These are phyloP conservation scores for Syncephalastrum sp. DNA, from an alignment of 371 early-diverging fungal species.

Conservation along the genomic window DNA sequence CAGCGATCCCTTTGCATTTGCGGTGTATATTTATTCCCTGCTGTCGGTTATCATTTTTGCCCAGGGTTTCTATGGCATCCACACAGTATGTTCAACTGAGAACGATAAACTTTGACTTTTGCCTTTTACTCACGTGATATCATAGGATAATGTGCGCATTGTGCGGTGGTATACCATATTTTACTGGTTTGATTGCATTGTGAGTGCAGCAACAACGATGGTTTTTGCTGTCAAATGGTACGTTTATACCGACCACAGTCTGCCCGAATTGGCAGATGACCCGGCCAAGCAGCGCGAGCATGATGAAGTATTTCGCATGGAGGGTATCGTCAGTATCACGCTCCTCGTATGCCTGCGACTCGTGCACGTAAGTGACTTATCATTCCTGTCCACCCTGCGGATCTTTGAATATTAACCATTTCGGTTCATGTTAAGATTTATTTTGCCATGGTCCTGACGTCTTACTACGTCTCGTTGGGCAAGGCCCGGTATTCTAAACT, in stretches of 20 bases:
- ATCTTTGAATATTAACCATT: neutral
- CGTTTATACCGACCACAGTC: slow-evolving; percentile 46
- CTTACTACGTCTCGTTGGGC: slow-evolving; percentile 31
- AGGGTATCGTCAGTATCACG: slow-evolving; percentile 44
- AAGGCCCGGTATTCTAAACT: slow-evolving; percentile 33
- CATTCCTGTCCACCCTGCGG: neutral
- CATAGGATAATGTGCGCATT: slow-evolving; percentile 24
- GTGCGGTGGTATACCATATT: slow-evolving; percentile 39
- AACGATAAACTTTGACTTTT: neutral
- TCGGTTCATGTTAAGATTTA: slow-evolving; percentile 28
- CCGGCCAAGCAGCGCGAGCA: slow-evolving; percentile 22
- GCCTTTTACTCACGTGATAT: neutral
- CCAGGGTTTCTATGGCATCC: slow-evolving; percentile 37
- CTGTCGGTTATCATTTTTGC: slow-evolving; percentile 28
- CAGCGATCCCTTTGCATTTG: slow-evolving; percentile 26
- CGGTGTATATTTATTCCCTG: slow-evolving; percentile 33
- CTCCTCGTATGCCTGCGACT: slow-evolving; percentile 29
- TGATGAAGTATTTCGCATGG: slow-evolving; percentile 28
- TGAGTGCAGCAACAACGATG: slow-evolving; percentile 31
- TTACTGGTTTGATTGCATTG: slow-evolving; percentile 43
- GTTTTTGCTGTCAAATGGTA: slow-evolving; percentile 44
- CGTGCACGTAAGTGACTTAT: slow-evolving; percentile 32
- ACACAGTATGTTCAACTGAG: slow-evolving; percentile 22
- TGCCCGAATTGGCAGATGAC: slow-evolving; percentile 35
- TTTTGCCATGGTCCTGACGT: slow-evolving; percentile 38